Percentiles rank a stretch among this genome's conserved stretches.
phyloP scores from a whole-genome alignment of 768 basidiomycete species.

The Cystobasidium tubakii region DNA sequence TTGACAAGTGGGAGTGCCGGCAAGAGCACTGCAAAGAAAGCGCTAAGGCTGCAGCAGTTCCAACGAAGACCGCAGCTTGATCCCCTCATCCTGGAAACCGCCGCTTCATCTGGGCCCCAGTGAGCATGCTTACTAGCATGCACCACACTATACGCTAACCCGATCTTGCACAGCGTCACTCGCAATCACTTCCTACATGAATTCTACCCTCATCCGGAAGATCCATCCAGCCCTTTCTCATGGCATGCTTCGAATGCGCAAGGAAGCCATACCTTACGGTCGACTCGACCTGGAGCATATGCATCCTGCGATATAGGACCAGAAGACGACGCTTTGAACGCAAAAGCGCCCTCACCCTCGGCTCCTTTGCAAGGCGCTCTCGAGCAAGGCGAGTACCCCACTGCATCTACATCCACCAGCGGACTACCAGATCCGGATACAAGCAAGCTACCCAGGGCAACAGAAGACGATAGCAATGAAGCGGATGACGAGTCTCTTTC shows the following conservation, averaged over 20 bases:
- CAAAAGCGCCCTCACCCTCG: conserved; percentile 35
- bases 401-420: neutral
- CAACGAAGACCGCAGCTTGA: conserved; percentile 33
- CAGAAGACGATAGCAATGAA: conserved; percentile 1
- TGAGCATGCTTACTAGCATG: neutral
- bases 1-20: conserved; percentile 10
- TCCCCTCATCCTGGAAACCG: conserved; percentile 39
- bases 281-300: conserved; percentile 59
- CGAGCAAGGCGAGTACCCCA: conserved; percentile 36
- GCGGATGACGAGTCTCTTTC: neutral
- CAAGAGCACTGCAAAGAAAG: conserved; percentile 12
- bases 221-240: conserved; percentile 56
- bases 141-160: neutral
- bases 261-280: conserved; percentile 53
- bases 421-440: neutral
- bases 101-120: conserved; percentile 35
- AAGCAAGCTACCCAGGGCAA: neutral
- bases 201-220: conserved; percentile 57
- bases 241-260: conserved; percentile 47
- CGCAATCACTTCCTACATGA: conserved; percentile 81
- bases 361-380: neutral
- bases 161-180: conserved; percentile 60
- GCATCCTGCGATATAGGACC: conserved; percentile 72
- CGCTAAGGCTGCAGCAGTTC: neutral
- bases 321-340: conserved; percentile 55